These are phyloP conservation scores for Botrytis aclada DNA, from an alignment of 2,329 filamentous ascomycete genomes.

Conservation along the genomic window DNA sequence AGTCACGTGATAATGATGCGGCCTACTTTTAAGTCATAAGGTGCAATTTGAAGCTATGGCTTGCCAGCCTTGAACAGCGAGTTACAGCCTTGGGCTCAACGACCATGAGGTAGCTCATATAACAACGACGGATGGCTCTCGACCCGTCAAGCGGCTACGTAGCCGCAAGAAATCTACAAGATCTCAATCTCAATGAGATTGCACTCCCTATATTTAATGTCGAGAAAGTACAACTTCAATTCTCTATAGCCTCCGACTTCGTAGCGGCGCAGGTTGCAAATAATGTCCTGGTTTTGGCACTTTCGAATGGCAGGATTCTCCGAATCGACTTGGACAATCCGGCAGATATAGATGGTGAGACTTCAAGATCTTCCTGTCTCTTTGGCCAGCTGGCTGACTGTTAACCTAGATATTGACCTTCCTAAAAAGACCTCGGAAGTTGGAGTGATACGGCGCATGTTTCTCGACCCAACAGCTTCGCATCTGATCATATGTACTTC, in stretches of 20 bases:
- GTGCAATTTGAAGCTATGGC: conserved; percentile 21
- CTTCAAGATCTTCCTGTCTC: conserved; percentile 26
- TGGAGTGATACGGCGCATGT: conserved; percentile 91
- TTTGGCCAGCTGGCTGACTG: conserved; percentile 12
- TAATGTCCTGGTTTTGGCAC: conserved; percentile 88
- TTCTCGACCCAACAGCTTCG: conserved; percentile 93
- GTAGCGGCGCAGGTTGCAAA: conserved; percentile 96
- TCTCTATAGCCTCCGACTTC: conserved; percentile 91
- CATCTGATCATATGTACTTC: conserved; percentile 91
- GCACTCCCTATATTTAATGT: conserved; percentile 89
- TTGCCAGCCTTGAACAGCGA: conserved; percentile 28
- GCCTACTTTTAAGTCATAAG: not conserved
- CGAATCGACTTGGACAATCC: conserved; percentile 92
- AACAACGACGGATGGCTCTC: conserved; percentile 58
- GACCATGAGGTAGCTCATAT: conserved; percentile 34
- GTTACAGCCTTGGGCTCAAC: conserved; percentile 32
- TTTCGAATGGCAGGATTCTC: conserved; percentile 88
- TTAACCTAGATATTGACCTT: conserved; percentile 80
- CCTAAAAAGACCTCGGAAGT: conserved; percentile 90
- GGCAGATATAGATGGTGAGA: conserved; percentile 83
- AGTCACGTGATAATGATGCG: not conserved
- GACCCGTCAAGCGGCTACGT: conserved; percentile 70
- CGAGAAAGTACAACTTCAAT: conserved; percentile 87
- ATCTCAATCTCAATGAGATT: conserved; percentile 56
- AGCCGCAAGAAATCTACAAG: conserved; percentile 58